phyloP scores from a whole-genome alignment of 441 rosid genomes.

The Bruguiera hainesii region DNA sequence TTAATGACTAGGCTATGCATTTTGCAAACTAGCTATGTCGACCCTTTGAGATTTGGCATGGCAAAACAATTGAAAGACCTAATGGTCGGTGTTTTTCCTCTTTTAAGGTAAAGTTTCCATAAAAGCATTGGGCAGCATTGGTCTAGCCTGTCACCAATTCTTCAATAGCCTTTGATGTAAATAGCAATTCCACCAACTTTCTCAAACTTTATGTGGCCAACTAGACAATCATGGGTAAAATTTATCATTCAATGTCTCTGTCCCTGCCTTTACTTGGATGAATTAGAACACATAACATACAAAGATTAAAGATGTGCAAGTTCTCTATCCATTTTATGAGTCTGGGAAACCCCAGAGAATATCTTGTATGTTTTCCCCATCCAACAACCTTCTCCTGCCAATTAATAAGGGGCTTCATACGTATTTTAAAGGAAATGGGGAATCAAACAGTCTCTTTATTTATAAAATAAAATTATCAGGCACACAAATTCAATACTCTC shows the following conservation, averaged over 20 bases:
- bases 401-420: neutral
- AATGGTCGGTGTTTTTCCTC: neutral
- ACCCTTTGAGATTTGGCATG: neutral
- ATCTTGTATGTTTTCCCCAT: neutral
- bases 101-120: neutral
- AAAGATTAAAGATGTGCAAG: slow-evolving; percentile 16
- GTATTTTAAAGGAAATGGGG: neutral
- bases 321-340: slow-evolving; percentile 5
- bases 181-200: slow-evolving; percentile 16
- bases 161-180: slow-evolving; percentile 8
- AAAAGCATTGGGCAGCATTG: neutral
- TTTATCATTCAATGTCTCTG: slow-evolving; percentile 1
- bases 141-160: slow-evolving; percentile 21
- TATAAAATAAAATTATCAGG: too few relatives aligned
- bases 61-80: neutral
- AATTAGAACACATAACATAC: slow-evolving; percentile 22
- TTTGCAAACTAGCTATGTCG: neutral
- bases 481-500: too few relatives aligned
- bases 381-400: neutral
- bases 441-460: neutral
- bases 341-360: neutral
- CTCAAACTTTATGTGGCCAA: slow-evolving; percentile 21
- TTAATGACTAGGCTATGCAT: neutral
- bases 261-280: slow-evolving; percentile 8
- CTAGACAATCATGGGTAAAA: slow-evolving; percentile 20